Evolutionary conservation across 345 rosid genomes (phyloP), one percentile per base, ranked within the genome.

Genomic region (Kernera saxatilis): DNA sequence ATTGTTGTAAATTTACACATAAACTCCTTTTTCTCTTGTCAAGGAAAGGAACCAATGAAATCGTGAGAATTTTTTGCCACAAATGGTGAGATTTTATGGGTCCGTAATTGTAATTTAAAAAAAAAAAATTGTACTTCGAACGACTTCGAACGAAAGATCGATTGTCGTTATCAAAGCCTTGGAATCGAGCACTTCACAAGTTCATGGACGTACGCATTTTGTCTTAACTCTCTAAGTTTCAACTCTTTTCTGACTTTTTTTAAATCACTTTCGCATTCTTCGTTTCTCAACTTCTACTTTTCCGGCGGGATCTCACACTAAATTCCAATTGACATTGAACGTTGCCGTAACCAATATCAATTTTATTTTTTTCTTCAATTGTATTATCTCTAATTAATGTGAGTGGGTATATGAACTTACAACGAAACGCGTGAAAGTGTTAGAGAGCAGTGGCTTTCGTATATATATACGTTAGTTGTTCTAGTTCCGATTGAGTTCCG

Each of bases 171-270:
- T 61, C 69, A 27, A 40, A 50, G 40, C 23, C 49, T 36, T 7
- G 14, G 60, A 48, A 48, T 26, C 40, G 7, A 58, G 32, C 67
- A 70, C 17, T 70, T 27, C 33, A 48, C 60, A 71, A 11, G 51
- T 40, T 71, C 69, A 61, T 61, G 75, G 69, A 29, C 45, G 8
- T 22, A 71, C 62, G 62, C 44, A n/a, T 36, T 51, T 39, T 50
- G 68, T 71, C 67, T 8, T 27, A 29, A 46, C 67, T 46, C 43
- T 33, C 55, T 26, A 22, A 29, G 21, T 35, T 10, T 69, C 45
- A 55, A 21, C 65, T 57, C 54, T 26, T 49, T 59, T 62, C 15
- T 39, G 68, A 60, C 52, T 21, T 70, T 37, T 50, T 50, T n/a
- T n/a, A n/a, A 58, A 51, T 71, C 33, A 61, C 44, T 61, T 41